Evolutionary conservation across 1,284 basidiomycete genomes (phyloP), one percentile per base, ranked within the genome.

Genomic region (Ganoderma lucidum): DNA sequence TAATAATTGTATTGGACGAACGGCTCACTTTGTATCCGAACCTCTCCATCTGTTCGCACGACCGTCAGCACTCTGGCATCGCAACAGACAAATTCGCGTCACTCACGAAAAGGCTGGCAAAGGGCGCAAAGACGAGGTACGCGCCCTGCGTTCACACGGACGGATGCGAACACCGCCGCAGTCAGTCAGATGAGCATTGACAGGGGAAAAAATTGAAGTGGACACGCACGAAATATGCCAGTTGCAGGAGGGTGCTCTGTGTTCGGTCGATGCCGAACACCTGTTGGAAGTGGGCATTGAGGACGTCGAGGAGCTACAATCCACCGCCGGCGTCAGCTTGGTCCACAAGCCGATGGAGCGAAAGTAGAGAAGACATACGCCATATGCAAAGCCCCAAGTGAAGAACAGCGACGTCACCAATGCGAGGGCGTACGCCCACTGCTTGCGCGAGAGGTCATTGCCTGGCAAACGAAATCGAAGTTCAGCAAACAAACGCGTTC

Each of bases 341-440:
- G 14, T 10, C 9, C 48, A n/a, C 48, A 51, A 51, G 9, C 23
- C 35, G 2, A 17, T 30, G 14, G 15, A 41, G 41, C 9, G 45
- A 48, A n/a, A 28, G 6, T 9, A 14, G n/a, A 30, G 35, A 28
- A 6, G 15, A 73, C 87, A 76, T 78, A 90, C 88, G 55, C 92
- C 92, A 74, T 93, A 93, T 1, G 92, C 89, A 78, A 93, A 93
- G 0, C 91, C 87, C 92, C 87, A 94, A 41, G 93, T 90, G 82
- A 95, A 94, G 85, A 95, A 95, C 62, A 94, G 83, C 17, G 91
- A 89, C 19, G 93, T 94, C 72, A 94, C 91, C 70, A 94, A 87
- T 62, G 84, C 82, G 79, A 93, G 94, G 15, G 92, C 86, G 75
- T 85, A 88, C 15, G 74, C 78, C 87, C 87, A 88, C 74, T 83